phyloP scores from a whole-genome alignment of 2,329 filamentous ascomycete species.

The Epichloe coenophiala region DNA sequence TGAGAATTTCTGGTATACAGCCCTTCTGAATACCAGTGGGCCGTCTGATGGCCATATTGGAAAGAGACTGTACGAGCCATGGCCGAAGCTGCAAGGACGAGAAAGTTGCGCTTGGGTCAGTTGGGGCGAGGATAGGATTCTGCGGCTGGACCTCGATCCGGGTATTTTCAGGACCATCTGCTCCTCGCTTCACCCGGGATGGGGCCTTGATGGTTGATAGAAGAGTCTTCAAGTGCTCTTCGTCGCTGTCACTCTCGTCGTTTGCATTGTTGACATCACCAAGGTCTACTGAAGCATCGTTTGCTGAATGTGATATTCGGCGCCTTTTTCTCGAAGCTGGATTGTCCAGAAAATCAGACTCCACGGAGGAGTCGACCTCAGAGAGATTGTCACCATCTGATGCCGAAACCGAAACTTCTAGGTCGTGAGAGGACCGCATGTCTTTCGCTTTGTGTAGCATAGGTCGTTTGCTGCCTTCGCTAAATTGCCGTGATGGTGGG shows the following conservation, averaged over 20 bases:
- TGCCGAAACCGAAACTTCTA: neutral
- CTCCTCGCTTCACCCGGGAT: slow-evolving; percentile 36
- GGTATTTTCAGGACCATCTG: slow-evolving; percentile 8
- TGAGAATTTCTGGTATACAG: slow-evolving; percentile 85
- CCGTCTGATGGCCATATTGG: slow-evolving; percentile 64
- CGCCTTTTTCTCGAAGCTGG: slow-evolving; percentile 31
- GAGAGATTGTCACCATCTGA: neutral
- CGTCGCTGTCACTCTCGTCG: slow-evolving; percentile 20
- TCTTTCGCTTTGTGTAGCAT: neutral
- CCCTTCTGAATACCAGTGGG: slow-evolving; percentile 88
- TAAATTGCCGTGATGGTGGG: neutral
- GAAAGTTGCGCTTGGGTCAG: slow-evolving; percentile 51
- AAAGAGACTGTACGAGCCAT: slow-evolving; percentile 77
- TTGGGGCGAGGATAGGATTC: slow-evolving; percentile 33
- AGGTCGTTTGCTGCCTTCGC: neutral
- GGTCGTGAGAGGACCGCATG: neutral
- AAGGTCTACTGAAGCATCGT: slow-evolving; percentile 11
- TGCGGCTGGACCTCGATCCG: slow-evolving; percentile 11
- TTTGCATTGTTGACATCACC: slow-evolving; percentile 14
- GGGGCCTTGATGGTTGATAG: slow-evolving; percentile 35
- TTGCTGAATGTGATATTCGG: slow-evolving; percentile 20
- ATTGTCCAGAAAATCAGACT: slow-evolving; percentile 38
- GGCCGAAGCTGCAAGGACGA: slow-evolving; percentile 59
- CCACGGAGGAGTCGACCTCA: slow-evolving; percentile 18
- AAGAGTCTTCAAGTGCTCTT: slow-evolving; percentile 18